Conservation (phyloP, 495 filamentous ascomycete species). For the Penicillium chermesinum region DNA sequence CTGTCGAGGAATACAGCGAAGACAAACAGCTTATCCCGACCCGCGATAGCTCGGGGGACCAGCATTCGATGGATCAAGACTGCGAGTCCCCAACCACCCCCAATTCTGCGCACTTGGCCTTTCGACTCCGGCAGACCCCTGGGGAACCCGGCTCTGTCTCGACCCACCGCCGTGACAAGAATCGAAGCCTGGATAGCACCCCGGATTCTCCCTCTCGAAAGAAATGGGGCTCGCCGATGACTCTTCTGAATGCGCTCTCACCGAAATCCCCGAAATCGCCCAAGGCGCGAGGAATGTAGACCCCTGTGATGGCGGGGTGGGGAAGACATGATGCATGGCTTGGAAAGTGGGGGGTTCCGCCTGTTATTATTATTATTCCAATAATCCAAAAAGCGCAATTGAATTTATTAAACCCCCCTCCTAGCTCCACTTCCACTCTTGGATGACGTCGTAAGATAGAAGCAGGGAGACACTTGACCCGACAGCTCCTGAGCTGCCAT, state of each 20-base stretch:
- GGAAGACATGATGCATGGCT: slow-evolving; percentile 19
- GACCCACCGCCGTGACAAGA: slow-evolving; percentile 19
- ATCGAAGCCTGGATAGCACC: slow-evolving; percentile 12
- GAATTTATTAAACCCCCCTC: slow-evolving; percentile 5
- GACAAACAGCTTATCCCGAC: slow-evolving; percentile 9
- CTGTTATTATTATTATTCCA: slow-evolving; percentile 14
- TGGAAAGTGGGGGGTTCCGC: neutral
- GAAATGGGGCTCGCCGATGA: slow-evolving; percentile 21
- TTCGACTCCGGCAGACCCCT: slow-evolving; percentile 13
- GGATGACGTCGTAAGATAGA: slow-evolving; percentile 15
- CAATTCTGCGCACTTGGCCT: slow-evolving; percentile 15
- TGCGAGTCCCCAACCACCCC: slow-evolving; percentile 13
- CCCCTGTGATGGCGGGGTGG: slow-evolving; percentile 57
- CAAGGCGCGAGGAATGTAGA: neutral
- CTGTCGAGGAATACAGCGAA: slow-evolving; percentile 12
- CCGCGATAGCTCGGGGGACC: slow-evolving; percentile 13
- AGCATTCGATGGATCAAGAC: slow-evolving; percentile 8
- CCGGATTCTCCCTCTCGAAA: slow-evolving; percentile 18
- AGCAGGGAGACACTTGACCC: slow-evolving; percentile 14
- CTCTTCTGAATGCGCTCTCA: slow-evolving; percentile 17
- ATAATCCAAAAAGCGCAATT: slow-evolving; percentile 11
- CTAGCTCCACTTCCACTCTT: slow-evolving; percentile 4
- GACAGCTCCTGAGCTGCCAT: slow-evolving; percentile 12
- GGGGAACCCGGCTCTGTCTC: slow-evolving; percentile 4
- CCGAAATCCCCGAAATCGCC: slow-evolving; percentile 32